A percentile compares a stretch with the other conserved stretches of the same genome.
Evolutionary conservation across 2,329 filamentous ascomycete genomes (phyloP).

Genomic region (Diaporthe ilicicola): DNA sequence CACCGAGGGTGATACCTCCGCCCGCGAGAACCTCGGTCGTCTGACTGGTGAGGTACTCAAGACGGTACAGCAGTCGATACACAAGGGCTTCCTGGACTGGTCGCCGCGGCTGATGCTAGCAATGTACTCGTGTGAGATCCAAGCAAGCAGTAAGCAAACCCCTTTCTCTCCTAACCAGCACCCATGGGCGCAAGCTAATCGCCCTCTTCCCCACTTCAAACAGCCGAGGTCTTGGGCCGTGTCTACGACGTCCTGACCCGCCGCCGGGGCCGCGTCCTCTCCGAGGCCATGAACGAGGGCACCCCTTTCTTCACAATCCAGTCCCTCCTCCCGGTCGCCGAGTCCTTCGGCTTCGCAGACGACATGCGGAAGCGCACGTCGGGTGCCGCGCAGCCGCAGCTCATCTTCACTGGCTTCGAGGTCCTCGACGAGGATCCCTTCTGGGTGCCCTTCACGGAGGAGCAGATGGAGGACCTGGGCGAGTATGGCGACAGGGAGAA

Average conservation of each 20-base stretch:
- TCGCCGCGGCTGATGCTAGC: constrained; percentile 92
- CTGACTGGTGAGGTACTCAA: constrained; percentile 95
- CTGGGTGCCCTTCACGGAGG: constrained; percentile 97
- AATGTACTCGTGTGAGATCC: constrained; percentile 98
- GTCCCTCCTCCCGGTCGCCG: constrained; percentile 87
- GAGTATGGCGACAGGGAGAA: constrained; percentile 95
- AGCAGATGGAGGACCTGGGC: constrained; percentile 94
- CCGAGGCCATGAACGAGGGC: constrained; percentile 92
- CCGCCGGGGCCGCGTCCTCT: constrained; percentile 86
- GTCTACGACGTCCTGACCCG: constrained; percentile 99
- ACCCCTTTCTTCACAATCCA: constrained; percentile 96
- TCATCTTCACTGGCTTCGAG: constrained; percentile 93
- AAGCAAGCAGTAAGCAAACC: constrained; percentile 77
- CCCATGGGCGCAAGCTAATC: constrained; percentile 27
- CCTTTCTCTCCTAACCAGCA: neutral
- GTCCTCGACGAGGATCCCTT: constrained; percentile 95
- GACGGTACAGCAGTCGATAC: constrained; percentile 83
- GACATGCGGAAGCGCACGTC: constrained; percentile 96
- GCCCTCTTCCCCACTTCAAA: constrained; percentile 34
- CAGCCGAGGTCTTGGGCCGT: constrained; percentile 89
- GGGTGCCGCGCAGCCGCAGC: constrained; percentile 89
- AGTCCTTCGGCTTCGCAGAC: constrained; percentile 95
- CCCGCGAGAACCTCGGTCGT: constrained; percentile 75
- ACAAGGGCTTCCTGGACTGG: constrained; percentile 92
- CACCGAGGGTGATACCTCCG: constrained; percentile 59